A percentile compares a stretch with the other conserved stretches of the same genome.
Evolutionary conservation across 2,329 filamentous ascomycete genomes (phyloP).

Genomic region (Macrophomina phaseolina): DNA sequence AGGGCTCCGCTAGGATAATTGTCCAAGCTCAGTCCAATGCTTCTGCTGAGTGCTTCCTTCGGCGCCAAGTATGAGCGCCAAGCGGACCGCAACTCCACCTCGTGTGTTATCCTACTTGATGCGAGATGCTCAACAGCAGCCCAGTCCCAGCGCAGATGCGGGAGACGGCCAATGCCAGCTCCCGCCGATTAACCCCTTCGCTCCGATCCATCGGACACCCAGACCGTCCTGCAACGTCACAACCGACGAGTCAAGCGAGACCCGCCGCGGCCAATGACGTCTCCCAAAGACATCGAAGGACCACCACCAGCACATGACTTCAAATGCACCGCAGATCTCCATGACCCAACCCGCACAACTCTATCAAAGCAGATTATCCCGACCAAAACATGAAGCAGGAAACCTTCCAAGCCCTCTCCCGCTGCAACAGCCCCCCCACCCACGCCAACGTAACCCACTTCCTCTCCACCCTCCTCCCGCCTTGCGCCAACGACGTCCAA

Average conservation of each 20-base stretch:
- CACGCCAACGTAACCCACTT: slow-evolving; percentile 34
- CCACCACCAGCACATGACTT: not conserved
- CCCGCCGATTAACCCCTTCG: not conserved
- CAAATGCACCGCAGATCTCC: not conserved
- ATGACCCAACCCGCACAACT: too few relatives aligned
- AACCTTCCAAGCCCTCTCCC: not conserved
- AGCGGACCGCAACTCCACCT: too few relatives aligned
- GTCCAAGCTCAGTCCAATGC: too few relatives aligned
- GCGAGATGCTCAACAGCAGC: too few relatives aligned
- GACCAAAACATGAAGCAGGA: slow-evolving; percentile 6
- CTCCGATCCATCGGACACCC: not conserved
- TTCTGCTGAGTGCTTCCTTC: too few relatives aligned
- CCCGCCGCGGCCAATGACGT: not conserved
- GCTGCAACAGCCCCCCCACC: not conserved
- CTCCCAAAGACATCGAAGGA: not conserved
- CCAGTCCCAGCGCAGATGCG: too few relatives aligned
- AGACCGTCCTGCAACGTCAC: not conserved
- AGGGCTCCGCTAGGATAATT: too few relatives aligned
- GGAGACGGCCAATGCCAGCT: too few relatives aligned
- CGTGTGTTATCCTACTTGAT: too few relatives aligned
- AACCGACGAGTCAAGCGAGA: not conserved
- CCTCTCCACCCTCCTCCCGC: slow-evolving; percentile 38
- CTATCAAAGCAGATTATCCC: too few relatives aligned
- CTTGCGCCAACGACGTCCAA: slow-evolving; percentile 40
- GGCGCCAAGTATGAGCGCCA: too few relatives aligned